Evolutionary conservation across 805 yeast genomes (phyloP), one percentile per base, ranked within the genome.

Genomic region (Huiozyma sinensis): DNA sequence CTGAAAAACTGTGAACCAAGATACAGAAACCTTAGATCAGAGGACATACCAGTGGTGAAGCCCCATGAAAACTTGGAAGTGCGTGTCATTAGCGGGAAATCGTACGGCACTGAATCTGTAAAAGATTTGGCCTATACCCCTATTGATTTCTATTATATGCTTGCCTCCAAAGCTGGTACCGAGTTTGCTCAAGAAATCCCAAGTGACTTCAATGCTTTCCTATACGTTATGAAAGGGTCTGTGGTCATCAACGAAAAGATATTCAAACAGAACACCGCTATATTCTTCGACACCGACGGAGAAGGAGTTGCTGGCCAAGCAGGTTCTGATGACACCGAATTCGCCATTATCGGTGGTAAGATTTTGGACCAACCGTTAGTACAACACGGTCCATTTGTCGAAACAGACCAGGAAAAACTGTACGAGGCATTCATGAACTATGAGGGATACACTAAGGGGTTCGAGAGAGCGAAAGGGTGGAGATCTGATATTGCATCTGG

Each of bases 311-410:
- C 55, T 31, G 88, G 86, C 34, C 73, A 69, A 31, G 72, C 75
- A 28, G 69, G 71, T 7, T 40, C 52, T 4, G 41, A 40, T 33
- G 67, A 65, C 29, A 64, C 85, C 1, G 77, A 80, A 50, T 79
- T 86, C 55, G 79, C 81, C 5, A 48, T 86, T 13, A 67, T 85
- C 48, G 92, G 86, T 28, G 95, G 95, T 44, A 63, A 83, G 58
- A 72, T 74, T 12, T 66, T 84, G 45, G 73, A 83, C 51, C 95
- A 86, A 65, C 75, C 77, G 12, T 70, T 83, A 42, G 83, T 84
- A 28, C 95, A 87, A 57, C 81, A 86, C 57, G 96, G 96, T 11
- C 95, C 95, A 7, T 88, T 88, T 58, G 95, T 88, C 13, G 89
- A 83, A 47, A 75, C 83, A 9, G 66, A 81, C 24, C 69, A 70